Evolutionary conservation across 2,329 filamentous ascomycete species (phyloP).

Genomic region (Colletotrichum tropicicola): DNA sequence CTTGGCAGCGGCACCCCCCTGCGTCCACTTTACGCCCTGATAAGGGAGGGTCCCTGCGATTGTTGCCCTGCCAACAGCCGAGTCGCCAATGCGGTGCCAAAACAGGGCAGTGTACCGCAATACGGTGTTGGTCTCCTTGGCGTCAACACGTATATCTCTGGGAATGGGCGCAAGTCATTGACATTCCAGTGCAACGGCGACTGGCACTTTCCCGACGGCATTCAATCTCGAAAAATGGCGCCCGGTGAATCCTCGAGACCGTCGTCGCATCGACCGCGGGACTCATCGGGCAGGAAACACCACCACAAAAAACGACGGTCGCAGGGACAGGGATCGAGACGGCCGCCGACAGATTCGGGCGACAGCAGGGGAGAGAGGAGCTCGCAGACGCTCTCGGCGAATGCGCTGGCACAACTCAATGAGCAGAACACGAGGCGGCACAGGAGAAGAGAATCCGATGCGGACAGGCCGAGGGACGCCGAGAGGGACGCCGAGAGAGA

Average conservation of each 20-base stretch:
- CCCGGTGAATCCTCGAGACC: constrained; percentile 43
- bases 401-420: constrained; percentile 73
- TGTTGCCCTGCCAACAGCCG: constrained; percentile 51
- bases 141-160: neutral
- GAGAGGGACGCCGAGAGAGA: constrained; percentile 44
- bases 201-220: constrained; percentile 27
- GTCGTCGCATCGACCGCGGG: constrained; percentile 39
- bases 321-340: constrained; percentile 38
- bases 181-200: constrained; percentile 20
- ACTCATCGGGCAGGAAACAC: constrained; percentile 42
- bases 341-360: constrained; percentile 44
- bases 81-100: constrained; percentile 34
- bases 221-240: constrained; percentile 44
- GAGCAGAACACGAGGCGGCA: constrained; percentile 61
- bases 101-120: constrained; percentile 23
- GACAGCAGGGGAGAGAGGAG: constrained; percentile 39
- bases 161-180: constrained; percentile 8
- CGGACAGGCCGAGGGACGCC: constrained; percentile 41
- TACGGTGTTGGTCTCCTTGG: constrained; percentile 29
- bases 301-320: constrained; percentile 46
- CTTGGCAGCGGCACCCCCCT: neutral
- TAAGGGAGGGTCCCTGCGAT: constrained; percentile 37
- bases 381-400: constrained; percentile 50
- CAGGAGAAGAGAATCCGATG: constrained; percentile 39
- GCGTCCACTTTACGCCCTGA: constrained; percentile 33